Conservation (phyloP, 768 basidiomycete genomes). For the Mycena rosella region DNA sequence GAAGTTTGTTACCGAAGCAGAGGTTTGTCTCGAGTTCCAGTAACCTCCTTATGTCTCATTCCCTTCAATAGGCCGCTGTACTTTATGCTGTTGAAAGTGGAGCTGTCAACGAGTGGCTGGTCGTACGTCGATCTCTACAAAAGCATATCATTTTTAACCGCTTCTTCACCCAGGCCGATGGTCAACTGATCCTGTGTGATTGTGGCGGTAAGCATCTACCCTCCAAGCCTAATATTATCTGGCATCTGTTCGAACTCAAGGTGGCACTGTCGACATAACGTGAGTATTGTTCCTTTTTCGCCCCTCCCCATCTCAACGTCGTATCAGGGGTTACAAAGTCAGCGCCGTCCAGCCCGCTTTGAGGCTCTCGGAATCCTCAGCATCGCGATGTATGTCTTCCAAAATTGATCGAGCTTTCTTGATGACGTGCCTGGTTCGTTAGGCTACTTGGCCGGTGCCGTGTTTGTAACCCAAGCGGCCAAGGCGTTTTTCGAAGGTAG, state of each 20-base stretch:
- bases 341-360: slow-evolving; percentile 23
- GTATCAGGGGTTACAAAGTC: slow-evolving; percentile 36
- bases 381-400: slow-evolving; percentile 35
- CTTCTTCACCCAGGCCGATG: slow-evolving; percentile 30
- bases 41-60: no score
- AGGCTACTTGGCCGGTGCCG: slow-evolving; percentile 40
- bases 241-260: background rate
- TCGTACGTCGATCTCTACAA: slow-evolving; percentile 24
- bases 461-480: slow-evolving; percentile 38
- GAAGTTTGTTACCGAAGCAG: slow-evolving; percentile 38
- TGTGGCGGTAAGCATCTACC: slow-evolving; percentile 42
- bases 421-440: background rate
- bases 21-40: slow-evolving; percentile 5
- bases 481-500: slow-evolving; percentile 33
- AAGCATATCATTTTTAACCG: background rate
- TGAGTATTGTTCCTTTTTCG: background rate
- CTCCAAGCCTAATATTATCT: background rate
- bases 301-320: background rate
- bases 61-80: slow-evolving; percentile 29
- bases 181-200: slow-evolving; percentile 45
- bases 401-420: background rate
- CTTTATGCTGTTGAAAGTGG: slow-evolving; percentile 38
- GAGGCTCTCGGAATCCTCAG: slow-evolving; percentile 33
- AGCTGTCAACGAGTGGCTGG: slow-evolving; percentile 37
- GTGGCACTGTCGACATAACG: slow-evolving; percentile 40